phyloP scores from a whole-genome alignment of 2,329 filamentous ascomycete genomes.

The Tolypocladium capitatum region DNA sequence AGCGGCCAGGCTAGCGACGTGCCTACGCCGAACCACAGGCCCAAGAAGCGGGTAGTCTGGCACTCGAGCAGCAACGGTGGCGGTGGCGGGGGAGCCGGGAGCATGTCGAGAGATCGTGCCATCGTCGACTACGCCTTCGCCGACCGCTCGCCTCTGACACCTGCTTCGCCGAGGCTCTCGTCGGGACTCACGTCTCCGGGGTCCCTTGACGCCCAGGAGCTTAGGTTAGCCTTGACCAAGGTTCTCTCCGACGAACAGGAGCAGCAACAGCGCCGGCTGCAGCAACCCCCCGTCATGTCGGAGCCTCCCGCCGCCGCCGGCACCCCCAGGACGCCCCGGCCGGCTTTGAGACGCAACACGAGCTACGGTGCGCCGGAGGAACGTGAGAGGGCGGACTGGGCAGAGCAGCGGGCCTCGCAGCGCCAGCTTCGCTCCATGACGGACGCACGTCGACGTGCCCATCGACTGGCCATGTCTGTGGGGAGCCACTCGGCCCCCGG shows the following conservation, averaged over 20 bases:
- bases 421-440: slow-evolving; percentile 26
- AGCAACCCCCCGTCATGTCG: neutral
- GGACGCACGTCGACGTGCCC: slow-evolving; percentile 24
- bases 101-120: slow-evolving; percentile 3
- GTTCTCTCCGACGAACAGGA: slow-evolving; percentile 20
- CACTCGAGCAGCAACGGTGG: slow-evolving; percentile 17
- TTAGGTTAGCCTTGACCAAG: slow-evolving; percentile 24
- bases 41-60: slow-evolving; percentile 28
- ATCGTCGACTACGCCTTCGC: slow-evolving; percentile 1
- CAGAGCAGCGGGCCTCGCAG: slow-evolving; percentile 22
- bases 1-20: slow-evolving; percentile 15
- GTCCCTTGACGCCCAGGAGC: slow-evolving; percentile 24
- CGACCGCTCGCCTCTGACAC: slow-evolving; percentile 1
- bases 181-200: slow-evolving; percentile 15
- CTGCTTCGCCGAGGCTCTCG: slow-evolving; percentile 2
- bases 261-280: neutral
- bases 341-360: slow-evolving; percentile 28
- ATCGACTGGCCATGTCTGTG: slow-evolving; percentile 25
- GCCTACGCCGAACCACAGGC: slow-evolving; percentile 18
- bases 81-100: slow-evolving; percentile 3
- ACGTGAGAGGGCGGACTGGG: slow-evolving; percentile 24
- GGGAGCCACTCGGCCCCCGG: slow-evolving; percentile 23
- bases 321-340: slow-evolving; percentile 15
- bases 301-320: slow-evolving; percentile 1
- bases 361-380: slow-evolving; percentile 28